Conservation (phyloP, 2,329 filamentous ascomycete genomes). For the Eutypa lata region DNA sequence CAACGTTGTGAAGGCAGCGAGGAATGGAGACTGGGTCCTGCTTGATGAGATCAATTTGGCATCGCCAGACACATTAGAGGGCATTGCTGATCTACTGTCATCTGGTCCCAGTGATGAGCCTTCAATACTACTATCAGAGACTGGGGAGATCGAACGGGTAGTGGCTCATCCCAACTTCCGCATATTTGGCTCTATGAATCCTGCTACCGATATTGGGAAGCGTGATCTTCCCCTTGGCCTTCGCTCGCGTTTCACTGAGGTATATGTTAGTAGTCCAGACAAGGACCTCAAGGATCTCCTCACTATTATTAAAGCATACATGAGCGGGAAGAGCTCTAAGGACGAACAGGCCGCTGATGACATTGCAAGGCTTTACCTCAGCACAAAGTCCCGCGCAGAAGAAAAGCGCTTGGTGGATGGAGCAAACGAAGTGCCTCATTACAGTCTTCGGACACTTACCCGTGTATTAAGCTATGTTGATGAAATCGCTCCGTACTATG, state of each 20-base stretch:
- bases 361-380: conserved; percentile 82
- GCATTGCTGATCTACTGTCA: conserved; percentile 81
- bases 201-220: conserved; percentile 95
- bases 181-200: conserved; percentile 98
- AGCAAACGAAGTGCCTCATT: conserved; percentile 92
- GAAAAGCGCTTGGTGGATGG: conserved; percentile 89
- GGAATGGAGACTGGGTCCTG: conserved; percentile 95
- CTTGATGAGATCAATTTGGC: conserved; percentile 97
- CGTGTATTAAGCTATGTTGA: conserved; percentile 85
- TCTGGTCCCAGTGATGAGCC: conserved; percentile 69
- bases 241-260: conserved; percentile 88
- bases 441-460: conserved; percentile 91
- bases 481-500: conserved; percentile 80
- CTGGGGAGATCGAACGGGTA: conserved; percentile 87
- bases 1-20: conserved; percentile 91
- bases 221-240: conserved; percentile 87
- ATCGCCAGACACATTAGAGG: conserved; percentile 90
- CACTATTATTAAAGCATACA: conserved; percentile 83
- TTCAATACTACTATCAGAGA: conserved; percentile 87
- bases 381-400: conserved; percentile 77
- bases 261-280: conserved; percentile 92
- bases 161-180: conserved; percentile 89
- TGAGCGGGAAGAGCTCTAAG: conserved; percentile 67
- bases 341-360: conserved; percentile 75
- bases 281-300: conserved; percentile 81